Conservation (phyloP, 1,284 basidiomycete genomes). For the Rhizopogon hawkerae region DNA sequence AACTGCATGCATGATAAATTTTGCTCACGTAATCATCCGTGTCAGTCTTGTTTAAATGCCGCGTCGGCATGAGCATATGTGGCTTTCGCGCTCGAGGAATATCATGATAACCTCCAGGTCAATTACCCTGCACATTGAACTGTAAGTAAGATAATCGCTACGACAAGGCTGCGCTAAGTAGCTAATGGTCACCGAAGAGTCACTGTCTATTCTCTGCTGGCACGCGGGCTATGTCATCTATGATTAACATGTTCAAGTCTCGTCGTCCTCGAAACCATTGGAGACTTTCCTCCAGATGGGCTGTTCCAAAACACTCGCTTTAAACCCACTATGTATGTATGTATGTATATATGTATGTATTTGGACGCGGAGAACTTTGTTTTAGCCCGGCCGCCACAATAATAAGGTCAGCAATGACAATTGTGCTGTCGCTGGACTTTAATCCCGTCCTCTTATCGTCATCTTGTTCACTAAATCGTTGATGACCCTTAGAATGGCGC, state of each 20-base stretch:
- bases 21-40: slow-evolving; percentile 7
- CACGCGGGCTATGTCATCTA: not conserved
- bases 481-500: not conserved
- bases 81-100: no score
- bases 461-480: not conserved
- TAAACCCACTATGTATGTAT: no score
- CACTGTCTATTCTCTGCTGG: no score
- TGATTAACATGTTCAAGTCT: not conserved
- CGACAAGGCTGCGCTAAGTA: not conserved
- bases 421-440: not conserved
- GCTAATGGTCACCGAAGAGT: not conserved
- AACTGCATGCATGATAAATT: slow-evolving; percentile 13
- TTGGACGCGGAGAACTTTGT: slow-evolving; percentile 16
- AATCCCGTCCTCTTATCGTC: not conserved
- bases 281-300: not conserved
- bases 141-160: no score
- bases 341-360: no score
- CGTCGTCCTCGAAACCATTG: no score
- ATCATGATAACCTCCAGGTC: no score
- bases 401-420: slow-evolving; percentile 8
- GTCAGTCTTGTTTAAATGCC: not conserved
- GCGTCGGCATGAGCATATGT: not conserved
- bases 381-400: slow-evolving; percentile 11
- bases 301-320: no score
- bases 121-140: no score